Base-by-base conservation (phyloP, 2,329 filamentous ascomycete genomes). In the Diplocarpon mali region DNA sequence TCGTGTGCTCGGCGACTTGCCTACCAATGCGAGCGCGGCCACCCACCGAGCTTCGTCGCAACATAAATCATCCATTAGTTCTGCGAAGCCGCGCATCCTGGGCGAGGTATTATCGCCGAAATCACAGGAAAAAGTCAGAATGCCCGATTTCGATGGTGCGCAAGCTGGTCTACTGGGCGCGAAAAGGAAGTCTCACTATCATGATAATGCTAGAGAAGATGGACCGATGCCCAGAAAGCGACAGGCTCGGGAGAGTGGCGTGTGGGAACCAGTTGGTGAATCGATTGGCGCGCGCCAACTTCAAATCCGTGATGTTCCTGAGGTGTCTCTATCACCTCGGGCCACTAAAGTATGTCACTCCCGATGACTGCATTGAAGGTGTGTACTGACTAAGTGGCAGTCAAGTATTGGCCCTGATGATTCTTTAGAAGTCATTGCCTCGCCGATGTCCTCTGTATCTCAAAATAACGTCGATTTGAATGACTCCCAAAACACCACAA, bases 1-100 rank as follows among this genome's bases (percentile, higher is more conserved):
- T 41, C 41, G 40, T 45, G 55, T 53, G 12, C 40, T 52, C 28
- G 46, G 63, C 43, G 69, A 85, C 80, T 78, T 95, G 88, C 65
- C 95, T 95, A 41, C 46, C 10, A 54, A 56, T 40, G 47, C 49
- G n/a, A 39, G 45, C 40, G 30, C 37, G 24, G 17, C 38, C 24
- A 32, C 38, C 13, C 30, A 24, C 7, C 20, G 20, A 24, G 20
- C 20, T 7, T 7, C 20, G 20, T 4, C 20, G 20, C 20, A 24
- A 35, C 32, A 20, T 42, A 41, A 29, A 20, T 24, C 34, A 15
- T 35, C 30, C 37, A 48, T 13, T 32, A 48, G 38, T 45, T 32
- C 31, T 44, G 37, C 27, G 12, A 43, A 43, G 41, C 32, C 35
- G 14, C 4, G 14, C 16, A 29, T 14, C 9, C 13, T 44, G 42